A percentile compares a stretch with the other conserved stretches of the same genome.
Evolutionary conservation across 257 asterid genomes (phyloP).

Genomic region (Mitragyna speciosa): DNA sequence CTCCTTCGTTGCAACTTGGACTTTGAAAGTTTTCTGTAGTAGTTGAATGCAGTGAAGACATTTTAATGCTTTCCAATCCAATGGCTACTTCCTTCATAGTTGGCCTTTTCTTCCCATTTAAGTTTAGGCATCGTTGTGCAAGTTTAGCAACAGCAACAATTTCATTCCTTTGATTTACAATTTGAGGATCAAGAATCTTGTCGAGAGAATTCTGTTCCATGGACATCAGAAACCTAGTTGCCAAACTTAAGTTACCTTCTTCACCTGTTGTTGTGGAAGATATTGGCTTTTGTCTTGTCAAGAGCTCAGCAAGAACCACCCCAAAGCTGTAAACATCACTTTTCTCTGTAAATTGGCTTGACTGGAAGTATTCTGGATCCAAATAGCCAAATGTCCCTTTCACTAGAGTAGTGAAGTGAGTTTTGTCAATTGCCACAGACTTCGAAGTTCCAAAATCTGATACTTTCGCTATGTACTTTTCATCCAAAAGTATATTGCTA

Average conservation of each 20-base stretch:
- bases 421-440: slow-evolving; percentile 14
- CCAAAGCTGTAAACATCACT: slow-evolving; percentile 23
- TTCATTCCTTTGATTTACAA: not conserved
- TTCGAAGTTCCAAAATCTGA: slow-evolving; percentile 21
- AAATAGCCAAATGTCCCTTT: slow-evolving; percentile 16
- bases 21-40: not conserved
- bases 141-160: slow-evolving; percentile 4
- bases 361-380: slow-evolving; percentile 21
- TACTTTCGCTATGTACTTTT: slow-evolving; percentile 6
- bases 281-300: slow-evolving; percentile 19
- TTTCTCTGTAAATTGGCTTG: slow-evolving; percentile 11
- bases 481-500: slow-evolving; percentile 15
- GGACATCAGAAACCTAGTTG: slow-evolving; percentile 1
- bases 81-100: slow-evolving; percentile 9
- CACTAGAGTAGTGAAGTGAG: slow-evolving; percentile 12
- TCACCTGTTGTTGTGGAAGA: not conserved
- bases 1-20: not conserved
- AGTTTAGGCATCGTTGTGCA: not conserved
- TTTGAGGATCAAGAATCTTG: slow-evolving; percentile 11
- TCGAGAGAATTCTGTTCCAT: slow-evolving; percentile 7
- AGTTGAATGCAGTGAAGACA: not conserved
- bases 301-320: slow-evolving; percentile 14
- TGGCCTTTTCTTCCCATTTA: slow-evolving; percentile 5
- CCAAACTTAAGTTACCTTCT: not conserved
- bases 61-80: not conserved